Percentiles rank a stretch among this genome's conserved stretches.
Evolutionary conservation across 306 rosid genomes (phyloP).

Genomic region (Prosopis cineraria): DNA sequence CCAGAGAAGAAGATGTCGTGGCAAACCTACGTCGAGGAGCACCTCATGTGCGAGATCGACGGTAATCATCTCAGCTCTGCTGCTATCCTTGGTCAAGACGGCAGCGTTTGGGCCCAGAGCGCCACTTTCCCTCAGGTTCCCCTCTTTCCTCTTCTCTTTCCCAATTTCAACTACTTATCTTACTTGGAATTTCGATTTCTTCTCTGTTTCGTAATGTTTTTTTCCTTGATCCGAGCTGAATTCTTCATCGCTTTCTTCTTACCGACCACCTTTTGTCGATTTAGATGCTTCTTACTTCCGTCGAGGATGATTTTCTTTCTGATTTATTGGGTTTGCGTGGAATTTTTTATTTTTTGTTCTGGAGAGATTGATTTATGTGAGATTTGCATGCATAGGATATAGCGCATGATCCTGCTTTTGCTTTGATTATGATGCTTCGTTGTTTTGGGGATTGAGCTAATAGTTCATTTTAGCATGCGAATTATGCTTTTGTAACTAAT

Average conservation of each 20-base stretch:
- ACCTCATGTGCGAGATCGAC: slow-evolving; percentile 79
- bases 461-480: neutral
- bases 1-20: slow-evolving; percentile 73
- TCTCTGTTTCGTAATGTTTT: no score
- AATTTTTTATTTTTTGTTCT: neutral
- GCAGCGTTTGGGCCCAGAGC: slow-evolving; percentile 94
- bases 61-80: slow-evolving; percentile 67
- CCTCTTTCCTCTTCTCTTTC: neutral
- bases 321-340: neutral
- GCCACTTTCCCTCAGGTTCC: slow-evolving; percentile 75
- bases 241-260: neutral
- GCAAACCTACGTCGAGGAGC: slow-evolving; percentile 90
- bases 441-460: neutral
- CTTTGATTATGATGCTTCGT: neutral
- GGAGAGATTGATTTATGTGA: neutral
- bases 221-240: neutral
- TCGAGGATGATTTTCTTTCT: neutral
- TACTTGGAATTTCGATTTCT: no score
- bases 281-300: neutral
- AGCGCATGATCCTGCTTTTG: neutral
- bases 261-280: neutral
- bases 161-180: neutral
- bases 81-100: slow-evolving; percentile 82
- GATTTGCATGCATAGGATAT: neutral
- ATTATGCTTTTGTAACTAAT: neutral